Evolutionary conservation across 2,329 filamentous ascomycete species (phyloP), one percentile per base, ranked within the genome.

Genomic region (Phialemoniopsis sp.): DNA sequence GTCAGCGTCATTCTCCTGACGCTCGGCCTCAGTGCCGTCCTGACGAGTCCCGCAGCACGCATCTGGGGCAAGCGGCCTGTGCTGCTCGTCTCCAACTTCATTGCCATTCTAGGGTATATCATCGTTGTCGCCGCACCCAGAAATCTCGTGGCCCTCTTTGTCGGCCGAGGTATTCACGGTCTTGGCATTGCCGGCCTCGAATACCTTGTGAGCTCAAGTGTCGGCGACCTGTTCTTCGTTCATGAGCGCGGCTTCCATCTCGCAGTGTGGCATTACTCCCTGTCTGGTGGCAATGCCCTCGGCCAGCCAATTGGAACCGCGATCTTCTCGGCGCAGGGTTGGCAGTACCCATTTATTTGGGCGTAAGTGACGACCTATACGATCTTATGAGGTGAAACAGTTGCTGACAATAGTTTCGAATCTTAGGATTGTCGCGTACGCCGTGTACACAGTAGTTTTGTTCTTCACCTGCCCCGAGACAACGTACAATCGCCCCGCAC

Each of bases 401-500:
- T n/a, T n/a, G n/a, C n/a, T n/a, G n/a, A n/a, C n/a, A n/a, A n/a
- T n/a, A n/a, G n/a, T n/a, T n/a, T n/a, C n/a, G 13, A 10, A 8
- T 34, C 14, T 15, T 34, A 54, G 64, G 16, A 55, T 57, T n/a
- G 54, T 60, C 14, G 60, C 63, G 41, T 52, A 55, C 6, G 58
- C 54, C 12, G 40, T 66, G 12, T 59, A 63, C 40, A 49, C 53
- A 8, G 29, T 65, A 8, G 46, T 66, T 6, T 54, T 66, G 29
- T 58, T 62, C 40, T 50, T 68, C 21, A 64, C 67, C 42, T 64
- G 65, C 4, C 65, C 64, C 2, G 65, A 69, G 43, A 69, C 66
- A 8, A 53, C 57, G 3, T 69, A 66, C 51, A 57, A 50, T 36
- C 57, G 64, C 12, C 17, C 32, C 30, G 14, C 37, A 17, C 15